Percentiles rank a stretch among this genome's conserved stretches.
These are phyloP conservation scores for Perilla frutescens DNA, from an alignment of 257 asterid genomes.

Conservation along the genomic window DNA sequence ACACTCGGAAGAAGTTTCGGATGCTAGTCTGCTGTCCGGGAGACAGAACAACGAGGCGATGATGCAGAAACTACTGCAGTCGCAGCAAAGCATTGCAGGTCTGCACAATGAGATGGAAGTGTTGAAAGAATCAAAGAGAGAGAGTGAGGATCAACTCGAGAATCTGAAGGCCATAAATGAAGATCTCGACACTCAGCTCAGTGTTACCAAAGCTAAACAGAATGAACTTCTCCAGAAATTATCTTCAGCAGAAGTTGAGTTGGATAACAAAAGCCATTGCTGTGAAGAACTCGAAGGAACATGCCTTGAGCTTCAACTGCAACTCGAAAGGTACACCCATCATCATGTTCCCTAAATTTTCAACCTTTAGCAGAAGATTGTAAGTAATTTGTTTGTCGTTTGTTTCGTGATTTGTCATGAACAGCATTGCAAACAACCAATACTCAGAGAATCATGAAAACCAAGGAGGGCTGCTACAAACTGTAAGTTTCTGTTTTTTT, in stretches of 20 bases:
- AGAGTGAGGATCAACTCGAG: constrained; percentile 64
- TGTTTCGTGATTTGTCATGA: constrained; percentile 15
- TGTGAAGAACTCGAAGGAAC: constrained; percentile 80
- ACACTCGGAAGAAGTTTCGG: constrained; percentile 40
- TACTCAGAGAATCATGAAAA: constrained; percentile 39
- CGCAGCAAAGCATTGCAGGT: constrained; percentile 34
- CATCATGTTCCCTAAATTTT: neutral
- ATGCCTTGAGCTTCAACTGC: constrained; percentile 86
- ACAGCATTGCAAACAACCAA: constrained; percentile 48
- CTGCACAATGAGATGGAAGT: constrained; percentile 49
- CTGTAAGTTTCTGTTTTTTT: constrained; percentile 53
- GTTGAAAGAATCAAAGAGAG: constrained; percentile 56
- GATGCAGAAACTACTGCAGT: constrained; percentile 42
- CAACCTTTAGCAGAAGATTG: neutral
- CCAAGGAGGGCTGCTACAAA: constrained; percentile 59
- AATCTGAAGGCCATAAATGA: constrained; percentile 65
- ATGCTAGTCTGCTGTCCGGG: constrained; percentile 4
- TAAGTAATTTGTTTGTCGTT: neutral
- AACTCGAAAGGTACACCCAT: constrained; percentile 71
- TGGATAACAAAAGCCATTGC: constrained; percentile 64
- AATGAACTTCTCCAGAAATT: constrained; percentile 60
- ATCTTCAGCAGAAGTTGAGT: constrained; percentile 67
- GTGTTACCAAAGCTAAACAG: constrained; percentile 49
- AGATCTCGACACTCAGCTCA: constrained; percentile 77
- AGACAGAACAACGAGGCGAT: constrained; percentile 38